Conservation (phyloP, 495 filamentous ascomycete genomes). For the Aspergillus biplanus region DNA sequence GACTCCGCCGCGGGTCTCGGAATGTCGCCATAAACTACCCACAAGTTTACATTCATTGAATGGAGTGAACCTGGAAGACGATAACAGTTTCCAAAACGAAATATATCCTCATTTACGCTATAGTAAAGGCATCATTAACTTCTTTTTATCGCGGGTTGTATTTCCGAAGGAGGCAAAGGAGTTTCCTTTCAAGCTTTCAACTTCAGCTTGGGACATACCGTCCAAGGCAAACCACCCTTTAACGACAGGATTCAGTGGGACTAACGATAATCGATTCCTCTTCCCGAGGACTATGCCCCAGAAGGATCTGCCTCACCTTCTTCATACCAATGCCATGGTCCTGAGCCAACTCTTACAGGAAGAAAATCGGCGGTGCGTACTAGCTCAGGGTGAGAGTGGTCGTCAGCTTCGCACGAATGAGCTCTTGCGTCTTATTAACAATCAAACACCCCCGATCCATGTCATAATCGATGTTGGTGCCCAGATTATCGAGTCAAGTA, state of each 20-base stretch:
- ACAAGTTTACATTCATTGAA: conserved; percentile 46
- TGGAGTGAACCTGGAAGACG: conserved; percentile 65
- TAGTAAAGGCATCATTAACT: conserved; percentile 61
- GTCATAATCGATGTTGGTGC: conserved; percentile 78
- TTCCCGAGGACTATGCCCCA: conserved; percentile 60
- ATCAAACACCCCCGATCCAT: conserved; percentile 41
- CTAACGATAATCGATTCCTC: conserved; percentile 63
- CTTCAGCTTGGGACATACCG: conserved; percentile 71
- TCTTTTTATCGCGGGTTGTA: conserved; percentile 62
- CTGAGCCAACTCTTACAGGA: conserved; percentile 56
- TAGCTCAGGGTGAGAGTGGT: conserved; percentile 4
- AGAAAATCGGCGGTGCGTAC: conserved; percentile 54
- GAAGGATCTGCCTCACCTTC: conserved; percentile 56
- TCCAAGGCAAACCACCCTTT: conserved; percentile 45
- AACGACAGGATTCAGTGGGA: conserved; percentile 73
- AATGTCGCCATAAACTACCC: conserved; percentile 46
- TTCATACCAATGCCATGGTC: conserved; percentile 67
- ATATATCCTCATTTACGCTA: conserved; percentile 59
- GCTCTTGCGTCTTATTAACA: conserved; percentile 49
- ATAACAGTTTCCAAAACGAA: conserved; percentile 33
- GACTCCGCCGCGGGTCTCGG: conserved; percentile 58
- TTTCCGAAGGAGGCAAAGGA: conserved; percentile 68
- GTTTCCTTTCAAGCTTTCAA: conserved; percentile 66
- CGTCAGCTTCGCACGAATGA: conserved; percentile 33
- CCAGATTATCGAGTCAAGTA: conserved; percentile 67